These are phyloP conservation scores for Rhodotorula taiwanensis DNA, from an alignment of 768 basidiomycete species.

Conservation along the genomic window DNA sequence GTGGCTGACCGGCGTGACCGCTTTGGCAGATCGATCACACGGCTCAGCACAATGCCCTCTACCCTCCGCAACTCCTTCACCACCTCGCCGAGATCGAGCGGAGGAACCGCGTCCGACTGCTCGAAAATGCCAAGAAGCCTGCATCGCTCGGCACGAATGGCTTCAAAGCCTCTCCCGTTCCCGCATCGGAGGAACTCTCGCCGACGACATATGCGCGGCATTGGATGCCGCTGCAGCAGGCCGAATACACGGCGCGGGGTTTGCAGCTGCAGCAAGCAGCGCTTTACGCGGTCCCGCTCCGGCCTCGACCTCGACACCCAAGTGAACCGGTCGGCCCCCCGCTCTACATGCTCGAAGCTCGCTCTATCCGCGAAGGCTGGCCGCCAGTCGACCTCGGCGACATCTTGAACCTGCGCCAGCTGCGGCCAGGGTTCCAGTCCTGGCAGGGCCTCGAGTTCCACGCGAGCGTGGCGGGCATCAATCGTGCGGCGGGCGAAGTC, in stretches of 20 bases:
- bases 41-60: not conserved
- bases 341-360: constrained; percentile 38
- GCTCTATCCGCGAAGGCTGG: constrained; percentile 44
- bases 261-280: constrained; percentile 13
- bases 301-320: not conserved
- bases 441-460: constrained; percentile 40
- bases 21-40: not conserved
- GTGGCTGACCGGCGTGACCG: not conserved
- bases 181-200: not conserved
- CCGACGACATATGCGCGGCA: constrained; percentile 16
- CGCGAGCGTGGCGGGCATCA: constrained; percentile 41
- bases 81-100: not conserved
- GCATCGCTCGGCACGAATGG: too few relatives aligned
- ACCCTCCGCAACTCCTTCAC: constrained; percentile 6
- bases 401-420: constrained; percentile 41
- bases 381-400: constrained; percentile 44
- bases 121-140: not conserved
- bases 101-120: not conserved
- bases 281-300: constrained; percentile 16
- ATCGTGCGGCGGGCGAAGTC: constrained; percentile 41
- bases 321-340: not conserved
- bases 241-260: constrained; percentile 13
- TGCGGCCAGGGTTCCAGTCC: constrained; percentile 30
- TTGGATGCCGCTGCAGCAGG: constrained; percentile 12
- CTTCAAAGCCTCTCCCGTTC: not conserved